Percentiles rank a stretch among this genome's conserved stretches.
These are phyloP conservation scores for Amauroascus niger DNA, from an alignment of 2,329 filamentous ascomycete genomes.

Conservation along the genomic window DNA sequence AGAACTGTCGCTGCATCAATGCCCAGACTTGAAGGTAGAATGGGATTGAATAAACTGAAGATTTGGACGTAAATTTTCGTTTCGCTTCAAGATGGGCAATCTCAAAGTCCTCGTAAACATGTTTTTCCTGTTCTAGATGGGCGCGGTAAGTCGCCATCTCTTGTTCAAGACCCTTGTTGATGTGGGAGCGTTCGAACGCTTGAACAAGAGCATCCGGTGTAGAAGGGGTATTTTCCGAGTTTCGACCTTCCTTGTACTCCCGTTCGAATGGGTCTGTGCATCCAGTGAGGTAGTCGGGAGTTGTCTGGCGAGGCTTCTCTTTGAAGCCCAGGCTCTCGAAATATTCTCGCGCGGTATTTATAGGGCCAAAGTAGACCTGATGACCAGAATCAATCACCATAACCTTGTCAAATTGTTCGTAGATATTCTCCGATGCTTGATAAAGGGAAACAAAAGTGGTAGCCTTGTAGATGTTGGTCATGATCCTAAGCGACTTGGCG, in stretches of 20 bases:
- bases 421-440: conserved; percentile 75
- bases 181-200: conserved; percentile 47
- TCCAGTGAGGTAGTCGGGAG: conserved; percentile 70
- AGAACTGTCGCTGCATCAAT: conserved; percentile 63
- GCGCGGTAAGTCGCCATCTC: conserved; percentile 55
- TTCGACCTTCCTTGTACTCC: conserved; percentile 58
- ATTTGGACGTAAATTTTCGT: conserved; percentile 58
- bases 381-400: conserved; percentile 67
- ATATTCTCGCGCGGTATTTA: conserved; percentile 57
- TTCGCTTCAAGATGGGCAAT: conserved; percentile 68
- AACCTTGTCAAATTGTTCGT: conserved; percentile 71
- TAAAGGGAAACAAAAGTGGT: conserved; percentile 81
- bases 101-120: conserved; percentile 65
- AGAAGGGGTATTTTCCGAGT: conserved; percentile 44
- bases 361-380: conserved; percentile 66
- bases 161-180: conserved; percentile 34
- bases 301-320: conserved; percentile 66
- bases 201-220: conserved; percentile 60
- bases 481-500: conserved; percentile 60
- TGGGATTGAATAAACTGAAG: conserved; percentile 72
- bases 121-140: conserved; percentile 54
- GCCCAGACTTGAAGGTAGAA: conserved; percentile 59
- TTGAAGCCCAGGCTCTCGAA: conserved; percentile 70
- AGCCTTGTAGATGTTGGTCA: conserved; percentile 75
- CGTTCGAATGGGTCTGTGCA: conserved; percentile 79